These are phyloP conservation scores for Mortierella sp. DNA, from an alignment of 371 early-diverging fungal genomes.

Conservation along the genomic window DNA sequence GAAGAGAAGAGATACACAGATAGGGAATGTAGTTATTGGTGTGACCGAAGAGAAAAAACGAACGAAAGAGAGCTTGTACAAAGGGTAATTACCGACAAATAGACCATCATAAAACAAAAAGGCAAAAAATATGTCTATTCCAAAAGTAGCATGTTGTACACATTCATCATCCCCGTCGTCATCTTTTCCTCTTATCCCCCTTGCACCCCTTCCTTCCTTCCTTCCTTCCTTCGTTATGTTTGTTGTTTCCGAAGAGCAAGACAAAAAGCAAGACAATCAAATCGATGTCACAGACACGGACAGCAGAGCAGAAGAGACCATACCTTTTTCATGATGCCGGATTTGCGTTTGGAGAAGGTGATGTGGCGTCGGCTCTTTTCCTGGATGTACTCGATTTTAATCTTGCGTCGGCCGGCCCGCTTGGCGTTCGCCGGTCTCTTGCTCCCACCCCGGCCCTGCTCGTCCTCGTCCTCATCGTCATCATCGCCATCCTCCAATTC, in stretches of 20 bases:
- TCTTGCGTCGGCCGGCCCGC: conserved; percentile 91
- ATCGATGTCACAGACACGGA: too few relatives aligned
- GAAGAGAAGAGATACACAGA: neutral
- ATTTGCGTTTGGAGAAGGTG: conserved; percentile 98
- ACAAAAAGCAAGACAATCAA: too few relatives aligned
- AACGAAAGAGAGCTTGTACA: neutral
- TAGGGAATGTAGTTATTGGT: neutral
- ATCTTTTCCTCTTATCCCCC: too few relatives aligned
- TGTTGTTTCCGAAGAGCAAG: too few relatives aligned
- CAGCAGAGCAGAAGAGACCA: conserved; percentile 11
- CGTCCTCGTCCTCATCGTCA: conserved; percentile 40
- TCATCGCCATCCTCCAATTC: conserved; percentile 1
- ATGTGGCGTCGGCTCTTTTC: conserved; percentile 97
- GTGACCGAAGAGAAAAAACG: neutral
- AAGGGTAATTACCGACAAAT: neutral
- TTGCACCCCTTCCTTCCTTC: too few relatives aligned
- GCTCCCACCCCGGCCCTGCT: conserved; percentile 63
- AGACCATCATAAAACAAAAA: too few relatives aligned
- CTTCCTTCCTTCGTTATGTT: too few relatives aligned
- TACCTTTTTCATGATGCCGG: conserved; percentile 99
- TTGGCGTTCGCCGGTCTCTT: conserved; percentile 68
- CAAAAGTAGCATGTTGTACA: too few relatives aligned
- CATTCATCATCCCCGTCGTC: too few relatives aligned
- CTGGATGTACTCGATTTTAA: conserved; percentile 97
- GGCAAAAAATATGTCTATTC: too few relatives aligned